Base-by-base conservation (phyloP, 1,284 basidiomycete genomes). In the Veloporphyrellus conicus region DNA sequence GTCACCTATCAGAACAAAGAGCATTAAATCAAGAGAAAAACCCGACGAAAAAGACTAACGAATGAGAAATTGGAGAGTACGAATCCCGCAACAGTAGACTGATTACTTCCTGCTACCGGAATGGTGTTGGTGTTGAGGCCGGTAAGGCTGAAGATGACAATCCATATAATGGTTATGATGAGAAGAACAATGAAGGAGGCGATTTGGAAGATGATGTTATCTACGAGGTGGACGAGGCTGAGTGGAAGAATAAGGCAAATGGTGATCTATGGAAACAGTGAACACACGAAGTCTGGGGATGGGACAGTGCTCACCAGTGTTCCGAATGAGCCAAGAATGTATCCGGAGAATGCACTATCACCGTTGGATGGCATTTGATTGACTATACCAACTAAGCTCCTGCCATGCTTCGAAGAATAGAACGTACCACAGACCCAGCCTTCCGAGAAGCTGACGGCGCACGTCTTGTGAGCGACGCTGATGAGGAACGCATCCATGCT, bases 401-500 rank as follows among this genome's bases (percentile, higher is more conserved):
- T 1, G 19, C 15, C 35, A 2, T 19, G 23, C 10, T 27, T 4
- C 10, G 15, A 45, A 15, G 33, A 19, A 48, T 2, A 27, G n/a
- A 32, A 50, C 47, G 14, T 34, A 61, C 58, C 50, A 28, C 60
- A 60, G 22, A 59, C 43, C 56, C 58, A 61, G 7, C 58, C 60
- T 2, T 57, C 29, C 2, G 50, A 32, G 34, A 62, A 63, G 36
- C 60, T 60, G 42, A 60, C 25, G n/a, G 60, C 58, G 7, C 60
- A 60, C 1, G 58, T 63, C 41, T 63, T 61, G 41, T 57, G 59
- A 40, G 54, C 58, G 28, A 60, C 47, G n/a, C 32, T 45, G 38
- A 63, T 39, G 27, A 63, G 60, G 22, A 60, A 59, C 8, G 53
- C 49, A 22, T 63, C 60, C 60, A 60, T 63, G 33, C 47, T 54